These are phyloP conservation scores for Cercospora citrullina DNA, from an alignment of 2,329 filamentous ascomycete genomes.

Conservation along the genomic window DNA sequence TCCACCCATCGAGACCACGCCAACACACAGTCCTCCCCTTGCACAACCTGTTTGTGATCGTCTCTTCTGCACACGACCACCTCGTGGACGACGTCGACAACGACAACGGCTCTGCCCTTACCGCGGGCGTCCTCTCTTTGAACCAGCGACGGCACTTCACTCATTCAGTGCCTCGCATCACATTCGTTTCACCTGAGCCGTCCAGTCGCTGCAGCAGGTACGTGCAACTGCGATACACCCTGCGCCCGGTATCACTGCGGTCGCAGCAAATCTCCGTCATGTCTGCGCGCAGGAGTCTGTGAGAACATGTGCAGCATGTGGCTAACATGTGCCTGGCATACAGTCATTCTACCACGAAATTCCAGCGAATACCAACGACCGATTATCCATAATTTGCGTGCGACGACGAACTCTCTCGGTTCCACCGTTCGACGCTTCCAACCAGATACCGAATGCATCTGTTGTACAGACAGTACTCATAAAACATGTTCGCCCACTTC, in stretches of 20 bases:
- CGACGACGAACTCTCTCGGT: neutral
- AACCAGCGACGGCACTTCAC: conserved; percentile 15
- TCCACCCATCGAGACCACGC: neutral
- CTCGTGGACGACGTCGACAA: neutral
- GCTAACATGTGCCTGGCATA: neutral
- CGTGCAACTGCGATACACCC: conserved; percentile 5
- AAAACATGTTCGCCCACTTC: conserved; percentile 41
- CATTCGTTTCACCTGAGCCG: conserved; percentile 4
- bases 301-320: neutral
- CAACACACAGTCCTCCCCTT: neutral
- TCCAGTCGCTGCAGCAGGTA: conserved; percentile 4
- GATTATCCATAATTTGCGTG: neutral
- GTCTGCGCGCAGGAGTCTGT: conserved; percentile 1
- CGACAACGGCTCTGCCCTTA: conserved; percentile 5
- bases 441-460: conserved; percentile 7
- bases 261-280: neutral
- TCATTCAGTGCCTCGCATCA: conserved; percentile 12
- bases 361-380: neutral
- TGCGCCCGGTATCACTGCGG: conserved; percentile 1
- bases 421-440: neutral
- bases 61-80: neutral
- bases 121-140: conserved; percentile 12
- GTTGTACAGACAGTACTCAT: conserved; percentile 7
- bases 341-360: neutral
- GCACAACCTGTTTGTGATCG: neutral